Evolutionary conservation across 345 rosid genomes (phyloP), one percentile per base, ranked within the genome.

Genomic region (Microcos paniculata): DNA sequence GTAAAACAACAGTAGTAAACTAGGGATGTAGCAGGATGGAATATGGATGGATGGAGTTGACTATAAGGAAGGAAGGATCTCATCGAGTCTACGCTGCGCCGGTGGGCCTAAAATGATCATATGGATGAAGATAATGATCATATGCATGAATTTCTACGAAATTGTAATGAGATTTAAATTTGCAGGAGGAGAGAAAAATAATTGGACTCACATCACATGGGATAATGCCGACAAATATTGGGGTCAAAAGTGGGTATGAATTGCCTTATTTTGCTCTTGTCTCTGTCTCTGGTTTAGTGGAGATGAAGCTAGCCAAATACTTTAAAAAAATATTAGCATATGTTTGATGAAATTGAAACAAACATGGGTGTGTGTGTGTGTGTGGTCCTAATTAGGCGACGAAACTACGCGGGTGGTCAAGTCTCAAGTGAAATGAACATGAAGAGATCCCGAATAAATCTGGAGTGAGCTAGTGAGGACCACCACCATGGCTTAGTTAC

Each of bases 331-430:
- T n/a, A n/a, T n/a, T n/a, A n/a, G n/a, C n/a, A n/a, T n/a, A n/a
- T n/a, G n/a, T n/a, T n/a, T n/a, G n/a, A 48, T 0, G 16, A 38
- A 68, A 48, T 48, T 48, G 72, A 68, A 18, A 68, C 28, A 28
- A 68, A 46, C 3, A 49, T 4, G 19, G 1, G 19, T 18, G 4
- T 51, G 19, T 12, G 0, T 51, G 3, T 19, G 16, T 28, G 42
- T 28, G 72, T 68, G 72, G 72, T 68, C 72, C 58, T 18, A 46
- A 30, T n/a, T n/a, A n/a, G 42, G 14, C 42, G 14, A 26, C 18
- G 55, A 45, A 46, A 19, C 8, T 26, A 45, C 14, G 40, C 28
- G 56, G 71, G 55, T 16, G 42, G 57, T 68, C 57, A 46, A 68
- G n/a, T n/a, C n/a, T n/a, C n/a, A n/a, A n/a, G n/a, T n/a, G n/a